phyloP scores from a whole-genome alignment of 768 basidiomycete genomes.

The Termitomyces sp. region DNA sequence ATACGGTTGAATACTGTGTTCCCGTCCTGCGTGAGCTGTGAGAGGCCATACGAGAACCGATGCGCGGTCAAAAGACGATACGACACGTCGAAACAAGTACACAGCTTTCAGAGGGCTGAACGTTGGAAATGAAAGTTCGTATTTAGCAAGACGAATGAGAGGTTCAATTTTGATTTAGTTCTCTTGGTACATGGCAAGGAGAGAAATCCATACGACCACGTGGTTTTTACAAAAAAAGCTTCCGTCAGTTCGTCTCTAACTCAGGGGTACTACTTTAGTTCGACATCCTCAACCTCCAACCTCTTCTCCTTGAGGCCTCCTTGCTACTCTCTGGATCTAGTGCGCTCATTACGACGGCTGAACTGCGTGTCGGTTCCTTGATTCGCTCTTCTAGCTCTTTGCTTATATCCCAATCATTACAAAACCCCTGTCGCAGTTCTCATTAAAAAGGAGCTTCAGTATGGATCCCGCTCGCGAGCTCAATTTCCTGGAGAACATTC shows the following conservation, averaged over 20 bases:
- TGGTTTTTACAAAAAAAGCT: slow-evolving; percentile 20
- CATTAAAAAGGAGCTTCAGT: slow-evolving; percentile 1
- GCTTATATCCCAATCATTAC: not conserved
- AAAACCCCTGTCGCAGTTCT: slow-evolving; percentile 16
- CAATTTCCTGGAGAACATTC: slow-evolving; percentile 13
- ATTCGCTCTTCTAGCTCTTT: not conserved
- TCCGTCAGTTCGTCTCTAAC: slow-evolving; percentile 15
- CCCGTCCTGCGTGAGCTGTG: not conserved
- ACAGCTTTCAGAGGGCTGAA: not conserved
- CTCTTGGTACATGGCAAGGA: not conserved
- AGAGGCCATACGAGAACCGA: not conserved
- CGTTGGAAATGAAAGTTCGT: not conserved
- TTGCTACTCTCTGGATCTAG: not conserved
- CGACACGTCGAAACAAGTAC: not conserved
- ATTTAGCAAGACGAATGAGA: not conserved
- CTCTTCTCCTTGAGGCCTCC: slow-evolving; percentile 5
- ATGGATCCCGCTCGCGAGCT: slow-evolving; percentile 19
- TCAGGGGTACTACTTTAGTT: slow-evolving; percentile 19
- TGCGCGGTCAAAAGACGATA: not conserved
- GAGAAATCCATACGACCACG: slow-evolving; percentile 9
- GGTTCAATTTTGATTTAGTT: not conserved
- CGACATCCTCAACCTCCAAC: slow-evolving; percentile 10
- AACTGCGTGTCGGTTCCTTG: not conserved
- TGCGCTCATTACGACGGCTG: not conserved
- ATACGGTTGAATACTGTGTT: not conserved